A percentile compares a stretch with the other conserved stretches of the same genome.
These are phyloP conservation scores for Neurospora sp. DNA, from an alignment of 495 filamentous ascomycete genomes.

Conservation along the genomic window DNA sequence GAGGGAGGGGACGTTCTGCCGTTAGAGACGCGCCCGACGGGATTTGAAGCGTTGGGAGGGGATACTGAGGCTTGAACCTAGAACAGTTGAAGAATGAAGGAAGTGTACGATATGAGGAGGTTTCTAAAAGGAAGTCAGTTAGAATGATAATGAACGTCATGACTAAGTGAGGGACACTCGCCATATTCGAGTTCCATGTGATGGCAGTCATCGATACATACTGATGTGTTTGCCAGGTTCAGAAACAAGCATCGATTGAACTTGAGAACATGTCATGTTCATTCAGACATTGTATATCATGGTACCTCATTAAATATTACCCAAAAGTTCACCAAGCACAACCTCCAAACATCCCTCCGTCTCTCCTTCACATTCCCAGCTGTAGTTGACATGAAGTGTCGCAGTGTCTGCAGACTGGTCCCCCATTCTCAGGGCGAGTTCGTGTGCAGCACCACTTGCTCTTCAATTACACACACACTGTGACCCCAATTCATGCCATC, in stretches of 20 bases:
- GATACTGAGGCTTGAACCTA: not conserved
- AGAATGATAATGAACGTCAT: not conserved
- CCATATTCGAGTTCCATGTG: not conserved
- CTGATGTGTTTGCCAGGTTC: not conserved
- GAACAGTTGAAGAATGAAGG: not conserved
- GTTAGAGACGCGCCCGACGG: constrained; percentile 4
- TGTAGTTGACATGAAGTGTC: not conserved
- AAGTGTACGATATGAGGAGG: not conserved
- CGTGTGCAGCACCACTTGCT: not conserved
- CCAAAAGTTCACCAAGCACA: not conserved
- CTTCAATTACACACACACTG: not conserved
- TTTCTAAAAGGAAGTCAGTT: not conserved
- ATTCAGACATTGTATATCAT: not conserved
- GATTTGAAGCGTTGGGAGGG: constrained; percentile 13
- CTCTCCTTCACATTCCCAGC: not conserved
- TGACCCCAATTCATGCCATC: not conserved
- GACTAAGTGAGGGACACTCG: not conserved
- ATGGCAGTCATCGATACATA: not conserved
- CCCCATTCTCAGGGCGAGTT: not conserved
- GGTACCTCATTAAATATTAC: constrained; percentile 5
- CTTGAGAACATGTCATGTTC: not conserved
- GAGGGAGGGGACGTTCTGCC: not conserved
- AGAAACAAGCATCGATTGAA: not conserved
- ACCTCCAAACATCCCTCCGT: not conserved
- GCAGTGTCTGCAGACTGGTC: not conserved